These are phyloP conservation scores for Boletus insuetus DNA, from an alignment of 768 basidiomycete species.

Conservation along the genomic window DNA sequence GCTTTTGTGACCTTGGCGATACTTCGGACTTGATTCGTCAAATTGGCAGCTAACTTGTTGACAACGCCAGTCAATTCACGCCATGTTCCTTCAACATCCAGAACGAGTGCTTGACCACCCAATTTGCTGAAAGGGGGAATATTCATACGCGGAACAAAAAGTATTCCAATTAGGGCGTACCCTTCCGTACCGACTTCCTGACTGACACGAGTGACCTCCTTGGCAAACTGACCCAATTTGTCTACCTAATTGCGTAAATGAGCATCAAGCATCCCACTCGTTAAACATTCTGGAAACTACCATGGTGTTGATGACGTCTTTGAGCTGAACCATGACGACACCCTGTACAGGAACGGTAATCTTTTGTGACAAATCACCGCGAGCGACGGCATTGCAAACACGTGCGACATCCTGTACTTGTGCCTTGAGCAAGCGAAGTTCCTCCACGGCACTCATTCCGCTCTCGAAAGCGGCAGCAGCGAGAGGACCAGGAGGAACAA, in stretches of 20 bases:
- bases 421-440: slow-evolving; percentile 75
- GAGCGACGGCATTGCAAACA: slow-evolving; percentile 78
- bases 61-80: slow-evolving; percentile 79
- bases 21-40: slow-evolving; percentile 58
- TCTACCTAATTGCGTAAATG: slow-evolving; percentile 44
- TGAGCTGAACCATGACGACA: slow-evolving; percentile 76
- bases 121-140: slow-evolving; percentile 49
- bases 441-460: slow-evolving; percentile 69
- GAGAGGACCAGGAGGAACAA: slow-evolving; percentile 55
- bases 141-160: slow-evolving; percentile 17
- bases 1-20: slow-evolving; percentile 66
- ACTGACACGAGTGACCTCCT: slow-evolving; percentile 83
- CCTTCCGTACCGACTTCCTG: slow-evolving; percentile 85
- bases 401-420: slow-evolving; percentile 82
- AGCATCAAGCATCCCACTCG: slow-evolving; percentile 7
- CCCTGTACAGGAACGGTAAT: slow-evolving; percentile 79
- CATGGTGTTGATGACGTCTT: slow-evolving; percentile 76
- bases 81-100: slow-evolving; percentile 92
- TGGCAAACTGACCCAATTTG: slow-evolving; percentile 82
- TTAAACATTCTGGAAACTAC: slow-evolving; percentile 24
- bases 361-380: slow-evolving; percentile 73
- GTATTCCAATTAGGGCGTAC: slow-evolving; percentile 33
- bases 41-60: slow-evolving; percentile 76
- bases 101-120: slow-evolving; percentile 81
- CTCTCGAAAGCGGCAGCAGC: slow-evolving; percentile 55